Conservation (phyloP, 2,329 filamentous ascomycete species). For the Trichoderma arundinaceum region DNA sequence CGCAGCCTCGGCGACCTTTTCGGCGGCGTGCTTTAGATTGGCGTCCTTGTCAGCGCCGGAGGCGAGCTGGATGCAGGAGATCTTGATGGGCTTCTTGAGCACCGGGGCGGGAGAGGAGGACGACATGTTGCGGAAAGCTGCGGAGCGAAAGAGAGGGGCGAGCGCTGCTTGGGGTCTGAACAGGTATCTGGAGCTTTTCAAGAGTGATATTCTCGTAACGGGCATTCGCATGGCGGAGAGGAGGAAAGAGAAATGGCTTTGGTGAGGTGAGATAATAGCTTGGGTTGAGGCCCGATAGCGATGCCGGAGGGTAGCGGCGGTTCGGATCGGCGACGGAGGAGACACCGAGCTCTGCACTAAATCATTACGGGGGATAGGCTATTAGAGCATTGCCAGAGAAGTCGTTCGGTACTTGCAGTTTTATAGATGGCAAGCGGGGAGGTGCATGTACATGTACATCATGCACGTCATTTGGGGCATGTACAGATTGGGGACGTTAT, state of each 20-base stretch:
- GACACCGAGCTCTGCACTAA: not conserved
- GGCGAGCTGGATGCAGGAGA: conserved; percentile 82
- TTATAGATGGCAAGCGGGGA: not conserved
- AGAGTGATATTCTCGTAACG: conserved; percentile 2
- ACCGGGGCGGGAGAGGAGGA: conserved; percentile 49
- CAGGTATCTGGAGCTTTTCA: conserved; percentile 20
- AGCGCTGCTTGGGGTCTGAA: conserved; percentile 32
- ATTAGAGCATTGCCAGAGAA: too few species aligned
- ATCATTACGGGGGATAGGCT: not conserved
- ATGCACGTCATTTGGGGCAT: conserved; percentile 14
- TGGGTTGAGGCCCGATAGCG: conserved; percentile 23
- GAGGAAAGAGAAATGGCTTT: not conserved
- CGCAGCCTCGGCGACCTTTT: conserved; percentile 83
- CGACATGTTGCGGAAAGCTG: conserved; percentile 45
- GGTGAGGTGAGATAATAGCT: conserved; percentile 13
- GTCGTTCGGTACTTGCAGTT: too few species aligned
- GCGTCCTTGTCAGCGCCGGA: conserved; percentile 80
- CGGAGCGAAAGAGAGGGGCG: conserved; percentile 34
- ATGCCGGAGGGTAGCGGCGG: conserved; percentile 28
- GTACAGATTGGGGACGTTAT: not conserved
- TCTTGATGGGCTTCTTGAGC: conserved; percentile 77
- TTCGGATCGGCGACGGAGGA: conserved; percentile 24
- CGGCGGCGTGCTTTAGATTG: conserved; percentile 81
- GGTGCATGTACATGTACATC: not conserved
- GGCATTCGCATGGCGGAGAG: conserved; percentile 22